A percentile compares a stretch with the other conserved stretches of the same genome.
Conservation (phyloP, 345 rosid species). For the Hevea brasiliensis region DNA sequence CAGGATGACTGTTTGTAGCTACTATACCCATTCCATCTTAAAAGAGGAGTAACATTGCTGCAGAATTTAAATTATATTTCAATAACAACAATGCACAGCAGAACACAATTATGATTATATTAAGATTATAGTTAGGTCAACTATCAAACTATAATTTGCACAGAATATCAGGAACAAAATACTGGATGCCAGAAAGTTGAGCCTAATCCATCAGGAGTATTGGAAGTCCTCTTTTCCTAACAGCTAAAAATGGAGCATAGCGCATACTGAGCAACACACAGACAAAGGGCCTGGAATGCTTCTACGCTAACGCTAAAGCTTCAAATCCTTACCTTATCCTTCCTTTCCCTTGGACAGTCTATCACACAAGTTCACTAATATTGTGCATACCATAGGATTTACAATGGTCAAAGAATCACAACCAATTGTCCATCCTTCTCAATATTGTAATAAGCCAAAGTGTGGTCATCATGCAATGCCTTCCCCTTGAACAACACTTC, state of each 20-base stretch:
- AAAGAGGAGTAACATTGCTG: background rate
- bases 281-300: background rate
- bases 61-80: background rate
- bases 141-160: background rate
- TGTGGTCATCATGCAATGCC: slow-evolving; percentile 3
- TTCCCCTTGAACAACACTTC: background rate
- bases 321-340: background rate
- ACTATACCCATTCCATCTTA: too few relatives aligned
- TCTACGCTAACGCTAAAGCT: background rate
- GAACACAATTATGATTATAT: background rate
- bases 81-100: background rate
- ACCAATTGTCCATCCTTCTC: background rate
- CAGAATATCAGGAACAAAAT: background rate
- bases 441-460: slow-evolving; percentile 9
- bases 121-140: background rate
- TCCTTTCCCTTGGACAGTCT: background rate
- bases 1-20: too few relatives aligned
- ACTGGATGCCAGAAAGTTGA: too few relatives aligned
- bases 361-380: too few relatives aligned
- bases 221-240: too few relatives aligned
- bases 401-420: background rate
- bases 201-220: too few relatives aligned
- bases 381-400: background rate
- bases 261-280: background rate
- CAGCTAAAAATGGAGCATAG: background rate